These are phyloP conservation scores for Apiospora kogelbergensis DNA, from an alignment of 2,329 filamentous ascomycete species.

Conservation along the genomic window DNA sequence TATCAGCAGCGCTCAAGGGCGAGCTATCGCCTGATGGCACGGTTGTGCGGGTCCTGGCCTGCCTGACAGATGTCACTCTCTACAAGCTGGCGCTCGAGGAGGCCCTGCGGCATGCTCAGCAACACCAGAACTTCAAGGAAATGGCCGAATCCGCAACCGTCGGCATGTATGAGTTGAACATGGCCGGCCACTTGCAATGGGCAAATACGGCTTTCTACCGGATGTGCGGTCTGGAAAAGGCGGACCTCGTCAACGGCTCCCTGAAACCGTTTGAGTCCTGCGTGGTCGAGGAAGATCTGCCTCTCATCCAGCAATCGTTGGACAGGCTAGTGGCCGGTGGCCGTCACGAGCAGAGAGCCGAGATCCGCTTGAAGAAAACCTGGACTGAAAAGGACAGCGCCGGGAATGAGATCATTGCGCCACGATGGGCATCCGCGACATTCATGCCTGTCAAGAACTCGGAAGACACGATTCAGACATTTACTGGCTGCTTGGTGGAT, in stretches of 20 bases:
- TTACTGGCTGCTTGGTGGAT: slow-evolving; percentile 49
- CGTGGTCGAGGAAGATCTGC: slow-evolving; percentile 45
- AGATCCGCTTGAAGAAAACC: slow-evolving; percentile 48
- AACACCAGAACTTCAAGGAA: slow-evolving; percentile 53
- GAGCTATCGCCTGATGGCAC: slow-evolving; percentile 43
- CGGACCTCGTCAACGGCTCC: slow-evolving; percentile 34
- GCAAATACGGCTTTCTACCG: slow-evolving; percentile 56
- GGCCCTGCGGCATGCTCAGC: slow-evolving; percentile 48
- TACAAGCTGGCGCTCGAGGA: slow-evolving; percentile 50
- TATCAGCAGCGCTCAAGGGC: slow-evolving; percentile 48
- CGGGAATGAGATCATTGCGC: slow-evolving; percentile 42
- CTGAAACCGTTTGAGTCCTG: slow-evolving; percentile 46
- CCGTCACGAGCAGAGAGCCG: slow-evolving; percentile 21
- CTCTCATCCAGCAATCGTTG: slow-evolving; percentile 40
- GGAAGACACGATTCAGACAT: slow-evolving; percentile 47
- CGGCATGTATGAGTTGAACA: slow-evolving; percentile 54
- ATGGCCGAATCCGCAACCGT: slow-evolving; percentile 56
- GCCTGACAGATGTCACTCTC: slow-evolving; percentile 50
- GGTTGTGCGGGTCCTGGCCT: slow-evolving; percentile 47
- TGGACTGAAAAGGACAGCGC: slow-evolving; percentile 46
- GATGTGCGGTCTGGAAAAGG: slow-evolving; percentile 48
- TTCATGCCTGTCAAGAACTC: slow-evolving; percentile 50
- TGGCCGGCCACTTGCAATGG: slow-evolving; percentile 48
- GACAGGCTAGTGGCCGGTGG: slow-evolving; percentile 39
- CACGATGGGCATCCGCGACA: slow-evolving; percentile 49